Percentiles rank a stretch among this genome's conserved stretches.
These are phyloP conservation scores for Phytophthora parvispora DNA, from an alignment of 352 stramenopile genomes.

Conservation along the genomic window DNA sequence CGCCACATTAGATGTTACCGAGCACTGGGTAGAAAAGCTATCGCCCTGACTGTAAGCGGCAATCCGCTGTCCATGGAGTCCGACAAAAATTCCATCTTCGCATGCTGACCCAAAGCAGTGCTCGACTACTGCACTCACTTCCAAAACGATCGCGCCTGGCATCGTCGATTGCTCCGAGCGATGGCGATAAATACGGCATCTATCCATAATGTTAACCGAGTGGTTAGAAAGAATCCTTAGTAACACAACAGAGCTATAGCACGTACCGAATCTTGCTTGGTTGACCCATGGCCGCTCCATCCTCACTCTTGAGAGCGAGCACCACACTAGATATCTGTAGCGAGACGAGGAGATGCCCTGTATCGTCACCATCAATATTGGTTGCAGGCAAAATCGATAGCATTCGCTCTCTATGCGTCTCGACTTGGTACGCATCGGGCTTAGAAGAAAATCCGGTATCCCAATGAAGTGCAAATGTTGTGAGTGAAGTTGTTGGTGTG, in stretches of 20 bases:
- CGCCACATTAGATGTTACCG: slow-evolving; percentile 18
- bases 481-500: neutral
- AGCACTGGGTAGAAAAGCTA: slow-evolving; percentile 49
- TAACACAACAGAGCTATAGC: neutral
- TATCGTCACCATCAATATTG: neutral
- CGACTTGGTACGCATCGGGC: slow-evolving; percentile 29
- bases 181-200: slow-evolving; percentile 52
- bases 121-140: slow-evolving; percentile 49
- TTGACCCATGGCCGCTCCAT: neutral
- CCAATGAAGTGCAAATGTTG: slow-evolving; percentile 45
- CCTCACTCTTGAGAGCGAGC: slow-evolving; percentile 19
- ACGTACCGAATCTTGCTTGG: slow-evolving; percentile 51
- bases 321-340: slow-evolving; percentile 41
- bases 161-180: neutral
- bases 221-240: slow-evolving; percentile 7
- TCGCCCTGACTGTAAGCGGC: slow-evolving; percentile 39
- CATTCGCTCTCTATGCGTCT: slow-evolving; percentile 25
- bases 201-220: slow-evolving; percentile 22
- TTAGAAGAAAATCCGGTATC: slow-evolving; percentile 41
- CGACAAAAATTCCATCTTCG: slow-evolving; percentile 56
- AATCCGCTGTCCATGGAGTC: slow-evolving; percentile 51
- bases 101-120: slow-evolving; percentile 45
- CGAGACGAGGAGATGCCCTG: slow-evolving; percentile 39
- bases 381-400: slow-evolving; percentile 12
- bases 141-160: slow-evolving; percentile 30